Conservation (phyloP, 345 rosid species). For the Lepidium africanum region DNA sequence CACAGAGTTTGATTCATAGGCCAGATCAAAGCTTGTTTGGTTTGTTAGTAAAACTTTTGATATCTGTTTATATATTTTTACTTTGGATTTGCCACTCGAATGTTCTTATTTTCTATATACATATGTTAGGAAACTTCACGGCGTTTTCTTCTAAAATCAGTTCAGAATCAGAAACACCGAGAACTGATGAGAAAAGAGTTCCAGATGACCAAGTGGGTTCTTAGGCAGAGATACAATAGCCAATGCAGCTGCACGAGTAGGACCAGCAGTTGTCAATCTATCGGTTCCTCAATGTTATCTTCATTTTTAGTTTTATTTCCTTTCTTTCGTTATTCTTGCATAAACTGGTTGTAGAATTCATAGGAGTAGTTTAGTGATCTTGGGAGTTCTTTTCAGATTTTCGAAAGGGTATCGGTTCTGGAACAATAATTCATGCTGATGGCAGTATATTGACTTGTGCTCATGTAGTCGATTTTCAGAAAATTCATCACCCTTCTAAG, state of each 20-base stretch:
- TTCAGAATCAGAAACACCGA: slow-evolving; percentile 31
- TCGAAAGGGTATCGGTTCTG: slow-evolving; percentile 59
- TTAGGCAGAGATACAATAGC: slow-evolving; percentile 72
- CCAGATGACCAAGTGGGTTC: slow-evolving; percentile 36
- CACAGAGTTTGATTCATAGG: not conserved
- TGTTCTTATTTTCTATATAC: not conserved
- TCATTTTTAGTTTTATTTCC: not conserved
- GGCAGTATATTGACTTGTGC: slow-evolving; percentile 94
- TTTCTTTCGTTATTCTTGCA: not conserved
- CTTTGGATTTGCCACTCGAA: not conserved
- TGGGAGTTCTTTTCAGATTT: slow-evolving; percentile 24
- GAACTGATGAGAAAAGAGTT: slow-evolving; percentile 22
- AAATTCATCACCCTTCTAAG: slow-evolving; percentile 38
- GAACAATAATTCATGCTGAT: slow-evolving; percentile 73
- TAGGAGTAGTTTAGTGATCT: not conserved
- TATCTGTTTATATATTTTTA: not conserved
- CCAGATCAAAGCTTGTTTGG: slow-evolving; percentile 34
- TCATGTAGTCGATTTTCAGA: slow-evolving; percentile 66
- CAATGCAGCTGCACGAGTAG: slow-evolving; percentile 79
- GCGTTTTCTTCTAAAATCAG: slow-evolving; percentile 35
- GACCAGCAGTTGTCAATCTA: slow-evolving; percentile 81
- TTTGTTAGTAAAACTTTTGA: slow-evolving; percentile 20
- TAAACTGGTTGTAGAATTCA: not conserved
- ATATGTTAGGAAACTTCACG: slow-evolving; percentile 33
- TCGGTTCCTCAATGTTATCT: slow-evolving; percentile 63